Conservation (phyloP, 2,329 filamentous ascomycete genomes). For the Pseudocercospora pini-densiflorae region DNA sequence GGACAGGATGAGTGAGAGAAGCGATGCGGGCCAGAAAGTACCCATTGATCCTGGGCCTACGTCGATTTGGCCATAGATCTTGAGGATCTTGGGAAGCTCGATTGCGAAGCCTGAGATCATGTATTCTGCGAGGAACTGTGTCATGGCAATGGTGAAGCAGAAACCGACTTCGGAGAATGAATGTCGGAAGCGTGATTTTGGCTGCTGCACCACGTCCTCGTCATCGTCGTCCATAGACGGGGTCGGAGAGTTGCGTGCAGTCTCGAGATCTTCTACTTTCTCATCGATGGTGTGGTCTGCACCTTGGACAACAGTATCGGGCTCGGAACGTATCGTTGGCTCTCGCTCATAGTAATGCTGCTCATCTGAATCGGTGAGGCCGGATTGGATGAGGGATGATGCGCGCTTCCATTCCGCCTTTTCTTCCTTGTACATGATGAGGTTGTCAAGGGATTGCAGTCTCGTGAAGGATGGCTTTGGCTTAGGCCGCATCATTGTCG, state of each 20-base stretch:
- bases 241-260: background rate
- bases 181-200: constrained; percentile 35
- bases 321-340: constrained; percentile 21
- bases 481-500: constrained; percentile 25
- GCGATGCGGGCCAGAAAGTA: constrained; percentile 42
- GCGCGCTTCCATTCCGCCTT: constrained; percentile 34
- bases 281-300: constrained; percentile 13
- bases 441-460: constrained; percentile 38
- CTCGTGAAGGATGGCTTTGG: constrained; percentile 32
- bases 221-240: constrained; percentile 5
- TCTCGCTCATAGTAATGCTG: constrained; percentile 11
- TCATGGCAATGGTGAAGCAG: constrained; percentile 42
- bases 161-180: constrained; percentile 40
- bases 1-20: constrained; percentile 41
- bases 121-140: constrained; percentile 44
- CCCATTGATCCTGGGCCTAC: constrained; percentile 28
- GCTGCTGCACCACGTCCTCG: constrained; percentile 4
- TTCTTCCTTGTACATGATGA: constrained; percentile 40
- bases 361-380: constrained; percentile 16
- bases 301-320: constrained; percentile 13
- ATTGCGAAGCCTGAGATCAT: constrained; percentile 44
- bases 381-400: constrained; percentile 27
- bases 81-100: constrained; percentile 38
- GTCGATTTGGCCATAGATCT: constrained; percentile 12
- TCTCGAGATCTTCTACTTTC: constrained; percentile 1